Base-by-base conservation (phyloP, 768 basidiomycete genomes). In the Lactarius evosmus region DNA sequence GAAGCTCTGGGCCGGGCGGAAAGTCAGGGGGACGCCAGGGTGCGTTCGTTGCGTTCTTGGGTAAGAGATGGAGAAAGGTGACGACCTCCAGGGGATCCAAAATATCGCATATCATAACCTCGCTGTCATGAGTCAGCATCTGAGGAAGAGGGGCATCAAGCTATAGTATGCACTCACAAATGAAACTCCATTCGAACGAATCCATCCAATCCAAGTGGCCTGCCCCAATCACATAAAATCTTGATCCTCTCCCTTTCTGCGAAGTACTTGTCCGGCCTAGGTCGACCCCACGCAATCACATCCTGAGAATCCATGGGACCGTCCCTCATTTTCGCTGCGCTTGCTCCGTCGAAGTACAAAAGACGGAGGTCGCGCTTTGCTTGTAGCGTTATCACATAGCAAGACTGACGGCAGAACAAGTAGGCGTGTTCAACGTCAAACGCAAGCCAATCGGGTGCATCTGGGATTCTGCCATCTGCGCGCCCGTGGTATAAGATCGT, bases 241-340 rank as follows among this genome's bases (percentile, higher is more conserved):
- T 46, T 7, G 30, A 75, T 73, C 30, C 76, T 67, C 40, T 68
- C 52, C 16, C 14, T 9, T 16, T 79, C 76, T 1, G 67, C 59
- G 2, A 22, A n/a, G 9, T 4, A 44, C 55, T 65, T 66, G 7
- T 71, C 71, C 3, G 71, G 71, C 7, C 36, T 60, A 30, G 60
- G 38, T 38, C 66, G 53, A 5, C 74, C 74, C 75, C 76, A 77
- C 0, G 66, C 40, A 19, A 78, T 19, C 1, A 78, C 44, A 65
- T 78, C 78, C 59, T 78, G 77, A 0, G 71, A 66, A 40, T 78
- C 78, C 69, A 76, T 59, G 0, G 74, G 62, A 8, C 77, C 76
- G n/a, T 66, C 63, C 2, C 27, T n/a, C 66, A 76, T 66, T 59
- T 70, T 67, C 6, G 58, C 66, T 8, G 66, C 62, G 22, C 56